A percentile compares a stretch with the other conserved stretches of the same genome.
Conservation (phyloP, 352 stramenopile species). For the Pythium phragmitis region DNA sequence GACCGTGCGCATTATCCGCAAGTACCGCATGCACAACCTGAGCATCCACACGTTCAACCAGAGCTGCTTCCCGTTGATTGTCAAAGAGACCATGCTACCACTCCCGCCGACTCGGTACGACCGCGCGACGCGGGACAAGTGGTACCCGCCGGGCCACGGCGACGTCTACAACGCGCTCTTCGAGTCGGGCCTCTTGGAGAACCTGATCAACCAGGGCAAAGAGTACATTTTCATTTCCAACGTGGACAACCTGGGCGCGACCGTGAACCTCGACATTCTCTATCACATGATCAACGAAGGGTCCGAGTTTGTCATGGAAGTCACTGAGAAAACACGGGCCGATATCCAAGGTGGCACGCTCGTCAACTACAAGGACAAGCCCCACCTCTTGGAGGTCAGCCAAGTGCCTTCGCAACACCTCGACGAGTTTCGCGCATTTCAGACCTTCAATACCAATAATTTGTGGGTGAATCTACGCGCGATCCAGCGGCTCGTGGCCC, state of each 20-base stretch:
- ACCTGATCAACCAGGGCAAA: conserved; percentile 94
- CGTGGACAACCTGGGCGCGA: conserved; percentile 99
- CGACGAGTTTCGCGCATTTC: conserved; percentile 93
- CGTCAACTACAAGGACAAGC: conserved; percentile 89
- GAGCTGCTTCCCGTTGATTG: conserved; percentile 91
- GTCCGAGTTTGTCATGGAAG: conserved; percentile 99
- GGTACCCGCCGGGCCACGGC: conserved; percentile 97
- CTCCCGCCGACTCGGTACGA: conserved; percentile 88
- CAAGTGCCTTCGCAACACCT: conserved; percentile 96
- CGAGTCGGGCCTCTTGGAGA: conserved; percentile 95
- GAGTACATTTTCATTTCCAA: conserved; percentile 99
- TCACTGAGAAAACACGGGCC: conserved; percentile 92
- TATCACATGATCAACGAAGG: conserved; percentile 98
- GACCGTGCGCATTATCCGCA: conserved; percentile 96
- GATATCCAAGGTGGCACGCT: conserved; percentile 91
- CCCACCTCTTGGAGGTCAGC: conserved; percentile 97
- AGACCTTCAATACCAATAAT: conserved; percentile 99
- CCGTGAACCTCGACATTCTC: conserved; percentile 96
- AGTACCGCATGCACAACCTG: conserved; percentile 96
- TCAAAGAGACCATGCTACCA: conserved; percentile 90
- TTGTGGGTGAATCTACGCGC: conserved; percentile 98
- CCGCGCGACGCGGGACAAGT: conserved; percentile 72
- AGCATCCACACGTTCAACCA: conserved; percentile 95
- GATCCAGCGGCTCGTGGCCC: conserved; percentile 95
- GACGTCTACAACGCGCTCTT: conserved; percentile 99